Evolutionary conservation across 2,329 filamentous ascomycete species (phyloP).

Genomic region (Cladosporium cucumerinum): DNA sequence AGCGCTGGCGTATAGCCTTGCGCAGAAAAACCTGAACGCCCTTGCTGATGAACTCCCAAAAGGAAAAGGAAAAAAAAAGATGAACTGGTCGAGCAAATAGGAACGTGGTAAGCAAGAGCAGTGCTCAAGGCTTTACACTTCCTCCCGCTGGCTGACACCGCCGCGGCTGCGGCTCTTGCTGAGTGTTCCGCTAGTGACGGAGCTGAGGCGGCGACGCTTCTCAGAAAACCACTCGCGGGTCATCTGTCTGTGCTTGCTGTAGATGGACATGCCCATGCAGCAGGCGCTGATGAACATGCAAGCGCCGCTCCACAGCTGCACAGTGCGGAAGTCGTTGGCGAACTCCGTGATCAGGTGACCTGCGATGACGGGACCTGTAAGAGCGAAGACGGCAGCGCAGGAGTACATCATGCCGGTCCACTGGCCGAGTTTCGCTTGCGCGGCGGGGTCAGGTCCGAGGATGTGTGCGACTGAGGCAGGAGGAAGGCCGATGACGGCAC

Average conservation of each 20-base stretch:
- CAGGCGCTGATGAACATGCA: constrained; percentile 41
- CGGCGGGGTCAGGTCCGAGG: constrained; percentile 33
- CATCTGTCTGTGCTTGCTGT: constrained; percentile 8
- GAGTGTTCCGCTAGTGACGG: constrained; percentile 2
- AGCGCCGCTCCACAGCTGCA: constrained; percentile 47
- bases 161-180: constrained; percentile 7
- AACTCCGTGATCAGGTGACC: constrained; percentile 45
- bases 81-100: neutral
- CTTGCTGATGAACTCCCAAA: neutral
- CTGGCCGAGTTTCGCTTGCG: constrained; percentile 45
- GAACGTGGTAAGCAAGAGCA: neutral
- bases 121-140: neutral
- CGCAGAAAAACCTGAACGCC: neutral
- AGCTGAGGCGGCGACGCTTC: constrained; percentile 5
- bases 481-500: constrained; percentile 50
- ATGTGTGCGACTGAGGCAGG: constrained; percentile 49
- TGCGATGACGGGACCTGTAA: constrained; percentile 48
- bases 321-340: constrained; percentile 40
- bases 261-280: constrained; percentile 37
- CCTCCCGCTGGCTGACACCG: constrained; percentile 7
- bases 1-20: constrained; percentile 1
- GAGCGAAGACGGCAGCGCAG: constrained; percentile 42
- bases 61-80: neutral
- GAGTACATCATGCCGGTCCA: constrained; percentile 55
- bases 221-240: constrained; percentile 9